Base-by-base conservation (phyloP, 2,329 filamentous ascomycete genomes). In the Clonostachys chloroleuca region DNA sequence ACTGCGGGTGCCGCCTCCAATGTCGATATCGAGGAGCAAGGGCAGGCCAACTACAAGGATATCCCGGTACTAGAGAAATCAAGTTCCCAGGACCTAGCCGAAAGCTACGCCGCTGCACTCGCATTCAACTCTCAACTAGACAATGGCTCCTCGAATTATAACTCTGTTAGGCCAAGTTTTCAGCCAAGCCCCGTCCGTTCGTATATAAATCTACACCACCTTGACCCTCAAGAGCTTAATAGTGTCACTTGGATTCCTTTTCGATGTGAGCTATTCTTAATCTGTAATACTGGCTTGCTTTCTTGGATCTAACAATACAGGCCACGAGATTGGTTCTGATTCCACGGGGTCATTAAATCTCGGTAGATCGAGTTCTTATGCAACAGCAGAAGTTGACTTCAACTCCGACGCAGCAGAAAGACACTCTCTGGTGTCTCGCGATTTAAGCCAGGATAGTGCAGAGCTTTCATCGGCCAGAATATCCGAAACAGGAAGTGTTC, bases 401-500 rank as follows among this genome's bases (percentile, higher is more conserved):
- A 30, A 30, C 24, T 30, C 24, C 24, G 24, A 30, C 24, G 24
- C 24, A 30, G 24, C 24, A 30, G 24, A 30, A 10, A 30, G 24
- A 30, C 24, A 30, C 17, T 30, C 47, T 16, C 33, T 16, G 10
- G 36, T 39, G 36, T n/a, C 36, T n/a, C 10, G 36, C 14, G 14
- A 18, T 6, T n/a, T 18, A n/a, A 39, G 36, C 13, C 36, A n/a
- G 7, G 14, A n/a, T n/a, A n/a, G 14, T 39, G 36, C 10, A 39
- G 36, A n/a, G 7, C 14, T 18, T 18, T 39, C 36, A 13, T 39
- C 36, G 6, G 12, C 36, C 7, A 39, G 36, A 36, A 30, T 13
- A n/a, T 43, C 69, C 3, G 65, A 70, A 43, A 64, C 64, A n/a
- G 58, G 61, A 2, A 69, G 65, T 48, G 67, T 68, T 37, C 55